These are phyloP conservation scores for Calocera cornea DNA, from an alignment of 768 basidiomycete genomes.

Conservation along the genomic window DNA sequence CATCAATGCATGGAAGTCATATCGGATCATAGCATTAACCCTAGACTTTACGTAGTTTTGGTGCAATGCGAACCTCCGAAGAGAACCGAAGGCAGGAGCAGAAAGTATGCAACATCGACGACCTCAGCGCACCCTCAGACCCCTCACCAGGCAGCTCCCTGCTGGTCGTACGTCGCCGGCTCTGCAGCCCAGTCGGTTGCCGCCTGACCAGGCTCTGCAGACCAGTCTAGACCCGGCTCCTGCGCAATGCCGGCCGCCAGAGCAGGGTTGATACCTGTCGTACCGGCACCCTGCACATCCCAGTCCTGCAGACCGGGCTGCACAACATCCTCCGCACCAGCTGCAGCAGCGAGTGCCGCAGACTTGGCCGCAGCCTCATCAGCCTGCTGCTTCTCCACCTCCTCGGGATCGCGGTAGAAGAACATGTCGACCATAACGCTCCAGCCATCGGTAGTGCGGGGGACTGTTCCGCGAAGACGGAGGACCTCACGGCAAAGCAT, in stretches of 20 bases:
- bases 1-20: not conserved
- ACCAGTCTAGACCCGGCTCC: conserved; percentile 53
- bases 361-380: conserved; percentile 81
- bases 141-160: not conserved
- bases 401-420: conserved; percentile 99
- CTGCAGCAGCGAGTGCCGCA: conserved; percentile 39
- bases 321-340: conserved; percentile 36
- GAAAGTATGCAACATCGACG: not conserved
- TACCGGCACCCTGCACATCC: conserved; percentile 31
- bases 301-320: conserved; percentile 44
- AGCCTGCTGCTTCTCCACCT: conserved; percentile 95
- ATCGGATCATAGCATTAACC: not conserved
- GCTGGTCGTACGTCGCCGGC: conserved; percentile 28
- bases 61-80: not conserved
- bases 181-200: conserved; percentile 82
- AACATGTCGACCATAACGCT: conserved; percentile 98
- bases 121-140: not conserved
- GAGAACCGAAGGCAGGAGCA: not conserved
- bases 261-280: conserved; percentile 13
- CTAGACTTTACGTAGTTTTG: conserved; percentile 3
- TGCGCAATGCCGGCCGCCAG: conserved; percentile 16
- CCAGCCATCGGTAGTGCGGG: conserved; percentile 86
- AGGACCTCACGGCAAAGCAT: conserved; percentile 94
- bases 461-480: conserved; percentile 85
- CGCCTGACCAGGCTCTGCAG: conserved; percentile 44